Evolutionary conservation across 2,329 filamentous ascomycete genomes (phyloP), one percentile per base, ranked within the genome.

Genomic region (Ascomycota sp.): DNA sequence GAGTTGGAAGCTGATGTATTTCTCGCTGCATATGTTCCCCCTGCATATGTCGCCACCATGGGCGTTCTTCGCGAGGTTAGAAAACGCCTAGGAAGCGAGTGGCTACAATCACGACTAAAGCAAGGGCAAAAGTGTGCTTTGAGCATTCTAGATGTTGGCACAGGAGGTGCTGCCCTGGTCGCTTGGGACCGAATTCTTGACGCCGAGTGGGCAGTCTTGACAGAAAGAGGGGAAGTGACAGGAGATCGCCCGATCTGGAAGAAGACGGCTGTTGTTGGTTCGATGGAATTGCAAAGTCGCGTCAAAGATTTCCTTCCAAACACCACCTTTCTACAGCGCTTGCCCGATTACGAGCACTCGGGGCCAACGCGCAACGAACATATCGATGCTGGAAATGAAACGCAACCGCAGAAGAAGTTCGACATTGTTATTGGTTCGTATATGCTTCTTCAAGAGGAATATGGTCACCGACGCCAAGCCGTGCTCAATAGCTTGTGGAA

Each of bases 381-480:
- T 23, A 47, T 80, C 5, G 68, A 80, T 32, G 66, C 68, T 13
- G 59, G 64, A 13, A 50, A 56, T 20, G 47, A 56, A 7, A 59
- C 65, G 5, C 61, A 64, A 12, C 59, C 64, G 3, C 67, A 76
- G 35, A 94, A 95, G 52, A 66, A 70, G 26, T 94, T 76, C 48
- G 89, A 98, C 45, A 54, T 98, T 5, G 81, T 98, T 40, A 75
- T 98, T 38, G 85, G 83, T 1, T 80, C 83, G 2, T 82, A 98
- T 46, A 65, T 75, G 4, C 61, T 98, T 15, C 74, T 91, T 51
- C 68, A 73, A 1, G 52, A 89, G 4, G 69, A 75, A 35, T 75
- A 86, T 46, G 75, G 77, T 8, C 80, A 75, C 42, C 59, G 77
- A 43, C 75, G 85, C 27, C 85, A 79, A 44, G 67, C 75, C 22